Conservation (phyloP, 1,284 basidiomycete genomes). For the Sporisorium iseilematis-ciliati region DNA sequence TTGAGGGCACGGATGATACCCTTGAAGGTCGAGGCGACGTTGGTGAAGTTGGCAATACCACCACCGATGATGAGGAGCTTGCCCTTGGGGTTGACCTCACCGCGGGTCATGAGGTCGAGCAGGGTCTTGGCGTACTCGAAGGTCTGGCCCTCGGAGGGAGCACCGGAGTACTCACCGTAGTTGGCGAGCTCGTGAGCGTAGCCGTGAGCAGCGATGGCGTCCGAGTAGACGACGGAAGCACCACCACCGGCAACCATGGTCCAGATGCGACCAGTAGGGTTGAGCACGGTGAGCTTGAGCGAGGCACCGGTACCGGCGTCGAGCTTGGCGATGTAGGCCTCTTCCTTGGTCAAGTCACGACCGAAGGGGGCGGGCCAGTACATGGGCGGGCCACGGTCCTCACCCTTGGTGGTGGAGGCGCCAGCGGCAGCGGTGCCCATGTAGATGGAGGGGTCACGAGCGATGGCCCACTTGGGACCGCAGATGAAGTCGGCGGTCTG, state of each 20-base stretch:
- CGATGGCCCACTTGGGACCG: constrained; percentile 98
- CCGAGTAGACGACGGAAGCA: constrained; percentile 82
- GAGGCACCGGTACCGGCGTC: constrained; percentile 97
- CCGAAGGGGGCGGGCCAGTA: constrained; percentile 97
- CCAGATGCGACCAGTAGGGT: constrained; percentile 94
- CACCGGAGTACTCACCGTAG: constrained; percentile 99
- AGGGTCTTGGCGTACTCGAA: constrained; percentile 99
- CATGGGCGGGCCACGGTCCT: constrained; percentile 87
- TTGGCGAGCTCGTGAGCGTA: constrained; percentile 98
- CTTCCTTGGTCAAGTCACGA: constrained; percentile 97
- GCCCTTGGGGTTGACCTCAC: constrained; percentile 73
- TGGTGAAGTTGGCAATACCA: constrained; percentile 99
- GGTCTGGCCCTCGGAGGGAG: constrained; percentile 96
- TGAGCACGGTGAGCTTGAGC: constrained; percentile 96
- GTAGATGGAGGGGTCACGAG: constrained; percentile 86
- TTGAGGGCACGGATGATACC: constrained; percentile 98
- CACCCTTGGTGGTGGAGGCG: constrained; percentile 67
- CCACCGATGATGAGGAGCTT: constrained; percentile 99
- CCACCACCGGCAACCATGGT: constrained; percentile 96
- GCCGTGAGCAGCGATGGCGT: constrained; percentile 96
- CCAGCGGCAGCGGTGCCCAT: constrained; percentile 71
- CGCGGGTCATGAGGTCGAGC: constrained; percentile 93
- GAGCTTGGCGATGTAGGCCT: constrained; percentile 98
- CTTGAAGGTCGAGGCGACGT: constrained; percentile 99
- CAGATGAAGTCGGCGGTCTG: constrained; percentile 96